Evolutionary conservation across 2,329 filamentous ascomycete genomes (phyloP), one percentile per base, ranked within the genome.

Genomic region (Polychaeton citri): DNA sequence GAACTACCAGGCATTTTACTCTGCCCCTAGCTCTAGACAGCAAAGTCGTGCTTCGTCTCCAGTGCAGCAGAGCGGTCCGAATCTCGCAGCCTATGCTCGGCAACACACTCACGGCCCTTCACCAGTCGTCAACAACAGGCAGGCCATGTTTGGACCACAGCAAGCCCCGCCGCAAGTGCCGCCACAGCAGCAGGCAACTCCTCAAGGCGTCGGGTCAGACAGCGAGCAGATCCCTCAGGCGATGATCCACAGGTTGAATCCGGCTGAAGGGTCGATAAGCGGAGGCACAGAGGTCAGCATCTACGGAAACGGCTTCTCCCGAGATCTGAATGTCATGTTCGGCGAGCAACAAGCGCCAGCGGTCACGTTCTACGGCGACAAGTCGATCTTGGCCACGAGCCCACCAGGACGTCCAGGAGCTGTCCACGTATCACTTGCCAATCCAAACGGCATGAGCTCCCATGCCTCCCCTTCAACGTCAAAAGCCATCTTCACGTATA

Each of bases 211-310:
- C 13, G 35, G 38, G 12, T 36, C 38, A 15, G 38, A 39, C 12
- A 18, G 31, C 16, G 37, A 36, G 10, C 37, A 34, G 10, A 35
- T 35, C 21, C 38, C 66, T 13, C 59, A 71, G 2, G 73, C 79
- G 1, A 71, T 72, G 13, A 88, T 92, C 16, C 79, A 84, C 54
- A 88, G 87, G 55, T 70, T 94, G 42, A 83, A 90, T 21, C 86
- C 87, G 0, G 72, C 71, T 19, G 82, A 92, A 56, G 86, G 86
- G 0, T 82, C 86, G 5, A 82, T 78, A 39, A 75, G 74, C 21
- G 86, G 86, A 40, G 86, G 86, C 30, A 86, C 84, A 35, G 86
- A 95, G 55, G 84, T 94, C 3, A 88, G 83, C 0, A 73, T 90
- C 38, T 66, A 93, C 6, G 86, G 87, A 13, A 81, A 77, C 44